Evolutionary conservation across 1,284 basidiomycete species (phyloP).

Genomic region (Ceratobasidium sp.): DNA sequence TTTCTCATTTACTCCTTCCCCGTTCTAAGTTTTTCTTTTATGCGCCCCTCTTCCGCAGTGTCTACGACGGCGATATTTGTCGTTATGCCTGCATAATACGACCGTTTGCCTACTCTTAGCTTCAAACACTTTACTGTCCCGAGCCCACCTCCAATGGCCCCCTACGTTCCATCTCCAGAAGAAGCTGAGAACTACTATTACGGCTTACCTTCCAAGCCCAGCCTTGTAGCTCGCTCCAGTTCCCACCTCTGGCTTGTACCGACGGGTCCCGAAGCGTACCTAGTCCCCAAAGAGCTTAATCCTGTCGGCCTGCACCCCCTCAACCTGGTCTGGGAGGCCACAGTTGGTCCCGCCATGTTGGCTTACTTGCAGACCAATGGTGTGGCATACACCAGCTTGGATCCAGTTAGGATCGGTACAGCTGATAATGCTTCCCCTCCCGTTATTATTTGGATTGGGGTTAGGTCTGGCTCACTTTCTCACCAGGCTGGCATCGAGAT

Average conservation of each 20-base stretch:
- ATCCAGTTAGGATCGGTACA: constrained; percentile 45
- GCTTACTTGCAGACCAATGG: constrained; percentile 40
- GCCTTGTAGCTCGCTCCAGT: constrained; percentile 45
- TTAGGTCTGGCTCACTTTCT: constrained; percentile 46
- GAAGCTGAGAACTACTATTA: neutral
- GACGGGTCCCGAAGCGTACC: constrained; percentile 45
- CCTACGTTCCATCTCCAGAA: neutral
- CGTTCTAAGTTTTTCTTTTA: neutral
- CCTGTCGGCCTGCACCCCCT: constrained; percentile 44
- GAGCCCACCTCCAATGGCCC: neutral
- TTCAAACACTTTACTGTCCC: neutral
- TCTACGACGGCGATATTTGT: neutral
- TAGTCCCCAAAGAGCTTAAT: constrained; percentile 45
- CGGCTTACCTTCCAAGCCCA: neutral
- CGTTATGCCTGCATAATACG: no score
- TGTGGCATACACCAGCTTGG: constrained; percentile 46
- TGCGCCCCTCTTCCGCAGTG: neutral
- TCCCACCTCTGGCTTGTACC: constrained; percentile 44
- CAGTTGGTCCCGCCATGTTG: constrained; percentile 42
- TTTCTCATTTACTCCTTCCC: neutral
- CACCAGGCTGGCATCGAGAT: constrained; percentile 44
- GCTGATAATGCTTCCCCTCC: constrained; percentile 11
- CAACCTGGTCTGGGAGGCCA: constrained; percentile 44
- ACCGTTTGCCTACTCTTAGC: neutral
- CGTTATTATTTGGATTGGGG: constrained; percentile 46